Evolutionary conservation across 371 early-diverging fungal genomes (phyloP), one percentile per base, ranked within the genome.

Genomic region (Dichotomocladium elegans): DNA sequence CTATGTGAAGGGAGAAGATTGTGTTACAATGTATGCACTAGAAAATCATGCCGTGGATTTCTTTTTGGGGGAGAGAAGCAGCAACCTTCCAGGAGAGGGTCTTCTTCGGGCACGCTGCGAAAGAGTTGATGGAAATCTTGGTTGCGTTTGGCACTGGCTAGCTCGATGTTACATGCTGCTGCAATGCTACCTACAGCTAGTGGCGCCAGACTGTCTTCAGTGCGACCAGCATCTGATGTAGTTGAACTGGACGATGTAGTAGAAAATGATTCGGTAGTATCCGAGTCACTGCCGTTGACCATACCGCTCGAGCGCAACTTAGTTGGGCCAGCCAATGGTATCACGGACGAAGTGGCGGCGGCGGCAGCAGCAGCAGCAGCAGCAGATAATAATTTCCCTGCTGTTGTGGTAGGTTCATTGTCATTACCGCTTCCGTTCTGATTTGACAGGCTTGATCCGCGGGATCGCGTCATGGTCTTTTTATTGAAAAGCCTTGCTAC

Each of bases 71-170:
- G n/a, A n/a, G n/a, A n/a, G n/a, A 27, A 35, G 10, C 14, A 50
- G 8, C 14, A 66, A 82, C 84, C 83, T 71, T 85, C 83, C 50
- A 88, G 83, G 33, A 88, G 57, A 53, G 66, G 69, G 56, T 85
- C 88, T 4, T 78, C 74, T 17, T 79, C 78, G n/a, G 86, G 86
- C 2, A 88, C 77, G 55, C 80, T 80, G 37, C 78, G 62, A 57
- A 88, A 88, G 22, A 85, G 60, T 12, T 72, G 41, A 60, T 88
- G 88, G 52, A 85, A 86, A 41, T 88, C 88, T 24, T 59, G 52
- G 49, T 81, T 80, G 29, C 84, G 57, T 42, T 78, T 79, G 27
- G 69, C 75, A 47, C 66, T 82, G 15, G 83, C 81, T 21, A 65
- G 51, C 14, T 55, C 56, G 21, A 58, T 30, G 31, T 57, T 51